Evolutionary conservation across 805 yeast species (phyloP).

Genomic region (Wickerhamomyces ciferrii): DNA sequence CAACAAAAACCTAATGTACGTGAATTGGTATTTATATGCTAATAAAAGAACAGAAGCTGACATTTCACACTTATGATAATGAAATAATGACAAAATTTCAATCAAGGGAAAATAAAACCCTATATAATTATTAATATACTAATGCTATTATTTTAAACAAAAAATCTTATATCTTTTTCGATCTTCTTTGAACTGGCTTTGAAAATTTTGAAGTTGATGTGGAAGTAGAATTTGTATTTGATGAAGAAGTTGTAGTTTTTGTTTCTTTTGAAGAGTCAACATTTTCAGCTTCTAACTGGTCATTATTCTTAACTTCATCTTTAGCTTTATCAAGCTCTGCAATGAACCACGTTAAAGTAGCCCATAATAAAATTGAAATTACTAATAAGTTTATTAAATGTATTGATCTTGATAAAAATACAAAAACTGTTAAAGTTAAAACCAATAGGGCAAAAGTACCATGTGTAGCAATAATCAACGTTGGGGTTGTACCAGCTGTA

Average conservation of each 20-base stretch:
- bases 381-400: conserved; percentile 57
- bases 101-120: background rate
- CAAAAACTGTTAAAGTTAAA: conserved; percentile 49
- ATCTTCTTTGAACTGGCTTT: conserved; percentile 1
- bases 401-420: conserved; percentile 54
- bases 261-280: background rate
- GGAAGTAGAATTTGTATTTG: background rate
- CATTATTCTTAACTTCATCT: conserved; percentile 18
- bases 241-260: background rate
- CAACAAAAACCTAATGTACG: too few relatives aligned
- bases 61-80: too few relatives aligned
- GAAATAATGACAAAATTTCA: background rate
- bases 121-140: background rate
- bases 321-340: conserved; percentile 48
- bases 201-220: background rate
- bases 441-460: conserved; percentile 66
- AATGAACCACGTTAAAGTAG: conserved; percentile 83
- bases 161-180: conserved; percentile 5
- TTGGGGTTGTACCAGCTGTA: conserved; percentile 91
- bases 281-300: background rate
- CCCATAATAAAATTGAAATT: conserved; percentile 68
- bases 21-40: background rate
- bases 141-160: too few relatives aligned
- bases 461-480: conserved; percentile 85
- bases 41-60: too few relatives aligned